These are phyloP conservation scores for Emergomyces africanus DNA, from an alignment of 2,329 filamentous ascomycete genomes.

Conservation along the genomic window DNA sequence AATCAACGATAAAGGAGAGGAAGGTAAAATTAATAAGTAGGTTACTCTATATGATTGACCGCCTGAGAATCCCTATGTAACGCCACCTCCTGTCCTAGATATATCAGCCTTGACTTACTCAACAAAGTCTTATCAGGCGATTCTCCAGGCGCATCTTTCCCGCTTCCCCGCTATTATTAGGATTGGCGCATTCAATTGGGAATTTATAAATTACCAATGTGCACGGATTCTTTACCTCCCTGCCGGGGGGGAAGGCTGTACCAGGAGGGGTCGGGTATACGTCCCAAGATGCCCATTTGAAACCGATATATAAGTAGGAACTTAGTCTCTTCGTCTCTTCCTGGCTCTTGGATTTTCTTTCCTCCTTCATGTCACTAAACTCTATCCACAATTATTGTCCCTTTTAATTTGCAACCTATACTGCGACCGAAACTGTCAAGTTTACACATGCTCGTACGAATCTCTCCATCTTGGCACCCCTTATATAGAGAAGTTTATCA, in stretches of 20 bases:
- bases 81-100: background rate
- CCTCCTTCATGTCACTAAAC: background rate
- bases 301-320: constrained; percentile 2
- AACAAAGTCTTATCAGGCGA: background rate
- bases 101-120: constrained; percentile 4
- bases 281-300: background rate
- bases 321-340: background rate
- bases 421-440: background rate
- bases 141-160: background rate
- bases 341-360: background rate
- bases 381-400: background rate
- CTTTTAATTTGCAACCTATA: background rate
- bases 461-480: background rate
- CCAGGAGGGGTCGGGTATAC: background rate
- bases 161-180: constrained; percentile 3
- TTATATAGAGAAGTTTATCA: background rate
- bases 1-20: background rate
- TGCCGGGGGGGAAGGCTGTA: background rate
- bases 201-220: background rate
- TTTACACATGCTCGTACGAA: background rate
- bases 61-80: background rate
- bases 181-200: background rate
- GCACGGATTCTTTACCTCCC: background rate
- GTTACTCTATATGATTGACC: constrained; percentile 1
- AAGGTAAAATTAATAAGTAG: background rate